Conservation (phyloP, 306 rosid genomes). For the Vicia faba region DNA sequence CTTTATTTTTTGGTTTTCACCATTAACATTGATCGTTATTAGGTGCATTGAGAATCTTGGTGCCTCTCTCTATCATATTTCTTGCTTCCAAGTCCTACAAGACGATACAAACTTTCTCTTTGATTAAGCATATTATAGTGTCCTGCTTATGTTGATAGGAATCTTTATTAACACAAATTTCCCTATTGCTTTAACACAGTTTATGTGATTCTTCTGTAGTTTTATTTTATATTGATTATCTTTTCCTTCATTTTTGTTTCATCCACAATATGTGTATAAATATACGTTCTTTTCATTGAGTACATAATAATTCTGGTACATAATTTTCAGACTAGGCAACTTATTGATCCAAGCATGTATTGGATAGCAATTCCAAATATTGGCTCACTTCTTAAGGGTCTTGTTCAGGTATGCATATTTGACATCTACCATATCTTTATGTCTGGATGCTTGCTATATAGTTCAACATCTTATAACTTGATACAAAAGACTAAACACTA, state of each 20-base stretch:
- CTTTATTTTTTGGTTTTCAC: slow-evolving; percentile 8
- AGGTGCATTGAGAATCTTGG: slow-evolving; percentile 21
- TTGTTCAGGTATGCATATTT: slow-evolving; percentile 70
- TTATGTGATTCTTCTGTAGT: slow-evolving; percentile 11
- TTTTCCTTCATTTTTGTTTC: slow-evolving; percentile 19
- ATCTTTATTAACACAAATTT: slow-evolving; percentile 21
- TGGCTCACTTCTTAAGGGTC: slow-evolving; percentile 81
- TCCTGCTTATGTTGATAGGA: slow-evolving; percentile 11
- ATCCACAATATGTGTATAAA: not conserved
- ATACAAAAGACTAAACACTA: not conserved
- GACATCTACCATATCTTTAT: not conserved
- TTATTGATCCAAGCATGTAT: slow-evolving; percentile 80
- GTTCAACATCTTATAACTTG: not conserved
- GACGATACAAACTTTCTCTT: not conserved
- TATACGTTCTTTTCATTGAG: not conserved
- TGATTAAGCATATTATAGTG: slow-evolving; percentile 10
- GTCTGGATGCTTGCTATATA: slow-evolving; percentile 6
- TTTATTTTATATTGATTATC: slow-evolving; percentile 26
- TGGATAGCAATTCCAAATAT: slow-evolving; percentile 89
- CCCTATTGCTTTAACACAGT: not conserved
- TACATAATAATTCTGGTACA: slow-evolving; percentile 36
- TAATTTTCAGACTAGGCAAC: slow-evolving; percentile 75
- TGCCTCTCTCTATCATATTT: slow-evolving; percentile 30
- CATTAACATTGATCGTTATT: slow-evolving; percentile 1
- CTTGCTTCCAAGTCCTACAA: slow-evolving; percentile 3